Conservation (phyloP, 495 filamentous ascomycete genomes). For the Aspergillus bertholletiae region DNA sequence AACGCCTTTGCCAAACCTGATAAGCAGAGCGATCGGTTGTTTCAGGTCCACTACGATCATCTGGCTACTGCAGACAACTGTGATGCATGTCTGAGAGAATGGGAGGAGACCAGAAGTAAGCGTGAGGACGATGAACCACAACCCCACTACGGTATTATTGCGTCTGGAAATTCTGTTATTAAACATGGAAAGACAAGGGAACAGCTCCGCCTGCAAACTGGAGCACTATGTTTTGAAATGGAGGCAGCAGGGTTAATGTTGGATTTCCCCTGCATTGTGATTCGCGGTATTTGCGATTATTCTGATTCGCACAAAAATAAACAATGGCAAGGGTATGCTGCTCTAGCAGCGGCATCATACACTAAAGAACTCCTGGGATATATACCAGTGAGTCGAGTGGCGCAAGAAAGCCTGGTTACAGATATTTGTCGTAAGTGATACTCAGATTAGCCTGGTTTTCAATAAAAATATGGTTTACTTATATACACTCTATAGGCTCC, state of each 20-base stretch:
- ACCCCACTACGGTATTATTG: conserved; percentile 37
- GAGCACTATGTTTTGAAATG: conserved; percentile 33
- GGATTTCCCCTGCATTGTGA: conserved; percentile 28
- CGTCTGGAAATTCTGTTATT: conserved; percentile 36
- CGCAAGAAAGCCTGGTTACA: background rate
- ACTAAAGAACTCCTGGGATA: conserved; percentile 23
- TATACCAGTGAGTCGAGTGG: background rate
- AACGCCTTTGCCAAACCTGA: conserved; percentile 6
- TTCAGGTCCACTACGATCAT: conserved; percentile 18
- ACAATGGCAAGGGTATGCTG: conserved; percentile 31
- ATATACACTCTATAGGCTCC: conserved; percentile 1
- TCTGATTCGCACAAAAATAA: conserved; percentile 36
- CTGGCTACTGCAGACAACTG: conserved; percentile 9
- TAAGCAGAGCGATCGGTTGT: conserved; percentile 18
- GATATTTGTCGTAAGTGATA: conserved; percentile 6
- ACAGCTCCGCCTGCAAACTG: background rate
- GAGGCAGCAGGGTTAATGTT: conserved; percentile 37
- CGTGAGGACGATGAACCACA: conserved; percentile 14
- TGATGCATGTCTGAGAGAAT: conserved; percentile 5
- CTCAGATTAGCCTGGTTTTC: background rate
- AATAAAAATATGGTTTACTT: conserved; percentile 2
- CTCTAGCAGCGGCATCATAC: conserved; percentile 29
- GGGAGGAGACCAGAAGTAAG: conserved; percentile 1
- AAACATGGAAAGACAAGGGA: conserved; percentile 15
- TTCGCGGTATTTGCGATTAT: conserved; percentile 35